Conservation (phyloP, 345 rosid genomes). For the Noccaea caerulescens region DNA sequence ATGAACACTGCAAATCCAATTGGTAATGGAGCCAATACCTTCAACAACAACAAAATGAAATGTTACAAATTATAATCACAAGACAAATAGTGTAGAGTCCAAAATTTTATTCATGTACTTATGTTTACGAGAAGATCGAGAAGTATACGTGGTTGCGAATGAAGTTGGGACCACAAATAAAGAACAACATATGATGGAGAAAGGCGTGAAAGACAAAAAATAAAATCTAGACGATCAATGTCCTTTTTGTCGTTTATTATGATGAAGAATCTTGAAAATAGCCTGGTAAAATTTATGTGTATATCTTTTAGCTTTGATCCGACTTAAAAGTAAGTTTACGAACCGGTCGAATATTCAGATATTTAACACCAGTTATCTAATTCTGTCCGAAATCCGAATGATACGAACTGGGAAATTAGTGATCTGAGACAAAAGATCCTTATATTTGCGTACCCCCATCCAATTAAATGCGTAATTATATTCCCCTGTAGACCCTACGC, state of each 20-base stretch:
- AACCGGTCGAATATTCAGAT: background rate
- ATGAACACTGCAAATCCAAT: conserved; percentile 97
- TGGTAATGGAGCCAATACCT: conserved; percentile 96
- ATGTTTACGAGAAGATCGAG: background rate
- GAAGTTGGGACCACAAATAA: conserved; percentile 34
- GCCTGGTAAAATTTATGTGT: conserved; percentile 3
- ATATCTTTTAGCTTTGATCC: background rate
- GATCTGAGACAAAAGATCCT: background rate
- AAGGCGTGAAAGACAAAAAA: conserved; percentile 30
- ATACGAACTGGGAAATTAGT: background rate
- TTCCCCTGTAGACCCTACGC: background rate
- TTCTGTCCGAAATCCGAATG: no score
- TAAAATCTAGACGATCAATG: conserved; percentile 8
- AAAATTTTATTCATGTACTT: conserved; percentile 9
- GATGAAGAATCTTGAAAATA: conserved; percentile 29
- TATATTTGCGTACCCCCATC: background rate
- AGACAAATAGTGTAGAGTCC: conserved; percentile 19
- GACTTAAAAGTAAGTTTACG: background rate
- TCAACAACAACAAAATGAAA: conserved; percentile 14
- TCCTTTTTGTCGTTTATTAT: conserved; percentile 23
- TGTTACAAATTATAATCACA: conserved; percentile 25
- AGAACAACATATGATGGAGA: conserved; percentile 27
- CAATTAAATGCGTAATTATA: conserved; percentile 7
- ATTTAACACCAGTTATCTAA: background rate
- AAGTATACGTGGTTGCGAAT: conserved; percentile 36